Evolutionary conservation across 257 asterid genomes (phyloP).

Genomic region (Buddleja alternifolia): DNA sequence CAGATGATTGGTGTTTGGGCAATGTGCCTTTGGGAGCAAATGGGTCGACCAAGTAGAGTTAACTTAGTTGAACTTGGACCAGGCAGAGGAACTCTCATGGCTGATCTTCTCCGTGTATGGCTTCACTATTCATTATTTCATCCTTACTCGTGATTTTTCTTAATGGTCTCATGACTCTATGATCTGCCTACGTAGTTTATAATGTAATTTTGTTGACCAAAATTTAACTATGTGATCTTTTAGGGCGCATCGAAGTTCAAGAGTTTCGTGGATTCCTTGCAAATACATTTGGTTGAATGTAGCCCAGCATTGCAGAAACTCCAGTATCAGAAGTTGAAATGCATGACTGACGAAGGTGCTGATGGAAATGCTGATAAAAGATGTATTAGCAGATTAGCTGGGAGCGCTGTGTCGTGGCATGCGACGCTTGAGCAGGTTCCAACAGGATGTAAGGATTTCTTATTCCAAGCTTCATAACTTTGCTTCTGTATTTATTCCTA

Average conservation of each 20-base stretch:
- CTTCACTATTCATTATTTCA: not conserved
- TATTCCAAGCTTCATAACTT: conserved; percentile 14
- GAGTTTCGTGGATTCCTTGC: conserved; percentile 70
- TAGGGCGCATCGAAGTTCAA: conserved; percentile 85
- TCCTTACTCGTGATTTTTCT: not conserved
- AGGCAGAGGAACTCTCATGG: conserved; percentile 95
- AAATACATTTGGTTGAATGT: conserved; percentile 91
- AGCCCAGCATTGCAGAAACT: conserved; percentile 82
- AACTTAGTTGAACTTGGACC: conserved; percentile 97
- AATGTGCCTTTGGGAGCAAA: conserved; percentile 99
- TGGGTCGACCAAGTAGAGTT: conserved; percentile 81
- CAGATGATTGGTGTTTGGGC: conserved; percentile 97
- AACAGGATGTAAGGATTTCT: conserved; percentile 70
- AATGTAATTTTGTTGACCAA: conserved; percentile 11
- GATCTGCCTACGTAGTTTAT: not conserved
- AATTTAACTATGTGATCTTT: conserved; percentile 12
- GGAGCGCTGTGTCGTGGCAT: conserved; percentile 92
- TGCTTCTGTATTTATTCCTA: conserved; percentile 1
- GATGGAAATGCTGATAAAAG: conserved; percentile 47
- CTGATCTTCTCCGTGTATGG: conserved; percentile 92
- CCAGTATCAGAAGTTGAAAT: conserved; percentile 78
- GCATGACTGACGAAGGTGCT: conserved; percentile 43
- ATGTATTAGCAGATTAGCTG: conserved; percentile 59
- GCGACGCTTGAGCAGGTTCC: conserved; percentile 89
- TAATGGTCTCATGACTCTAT: conserved; percentile 1